Conservation (phyloP, 2,329 filamentous ascomycete species). For the Karstenula rhodostoma region DNA sequence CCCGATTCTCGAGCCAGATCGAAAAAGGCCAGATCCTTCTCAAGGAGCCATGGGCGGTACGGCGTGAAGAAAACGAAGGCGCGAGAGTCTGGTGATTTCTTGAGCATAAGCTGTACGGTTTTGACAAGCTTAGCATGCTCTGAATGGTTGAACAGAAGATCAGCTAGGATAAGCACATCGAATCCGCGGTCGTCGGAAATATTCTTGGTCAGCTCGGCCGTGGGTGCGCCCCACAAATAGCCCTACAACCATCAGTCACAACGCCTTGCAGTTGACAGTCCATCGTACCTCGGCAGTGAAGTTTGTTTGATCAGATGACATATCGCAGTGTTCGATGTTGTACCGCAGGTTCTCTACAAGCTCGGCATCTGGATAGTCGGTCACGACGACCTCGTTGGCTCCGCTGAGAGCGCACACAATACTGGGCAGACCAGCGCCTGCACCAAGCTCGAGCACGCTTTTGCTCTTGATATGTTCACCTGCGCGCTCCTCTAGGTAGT, state of each 20-base stretch:
- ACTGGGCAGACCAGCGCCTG: conserved; percentile 84
- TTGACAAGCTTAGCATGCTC: conserved; percentile 81
- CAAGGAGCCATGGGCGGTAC: conserved; percentile 87
- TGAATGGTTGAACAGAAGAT: conserved; percentile 89
- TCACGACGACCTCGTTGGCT: conserved; percentile 74
- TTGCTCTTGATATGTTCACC: conserved; percentile 66
- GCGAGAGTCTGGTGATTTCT: conserved; percentile 61
- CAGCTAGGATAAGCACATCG: conserved; percentile 85
- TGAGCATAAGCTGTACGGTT: conserved; percentile 74
- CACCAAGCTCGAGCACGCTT: conserved; percentile 87
- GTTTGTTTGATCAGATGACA: conserved; percentile 48
- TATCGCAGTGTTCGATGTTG: conserved; percentile 71
- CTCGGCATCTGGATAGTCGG: conserved; percentile 87
- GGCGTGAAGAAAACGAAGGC: conserved; percentile 94
- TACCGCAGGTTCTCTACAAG: conserved; percentile 80
- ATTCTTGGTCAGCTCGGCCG: conserved; percentile 65
- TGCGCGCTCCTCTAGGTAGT: conserved; percentile 78
- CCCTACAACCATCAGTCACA: conserved; percentile 59
- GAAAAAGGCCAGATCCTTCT: conserved; percentile 88
- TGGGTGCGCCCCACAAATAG: conserved; percentile 82
- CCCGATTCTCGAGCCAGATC: conserved; percentile 74
- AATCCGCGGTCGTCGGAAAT: conserved; percentile 65
- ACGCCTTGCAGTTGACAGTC: not conserved
- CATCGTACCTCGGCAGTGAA: conserved; percentile 48
- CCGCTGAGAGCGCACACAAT: conserved; percentile 78